Conservation (phyloP, 2,329 filamentous ascomycete genomes). For the Rutstroemia sp. region DNA sequence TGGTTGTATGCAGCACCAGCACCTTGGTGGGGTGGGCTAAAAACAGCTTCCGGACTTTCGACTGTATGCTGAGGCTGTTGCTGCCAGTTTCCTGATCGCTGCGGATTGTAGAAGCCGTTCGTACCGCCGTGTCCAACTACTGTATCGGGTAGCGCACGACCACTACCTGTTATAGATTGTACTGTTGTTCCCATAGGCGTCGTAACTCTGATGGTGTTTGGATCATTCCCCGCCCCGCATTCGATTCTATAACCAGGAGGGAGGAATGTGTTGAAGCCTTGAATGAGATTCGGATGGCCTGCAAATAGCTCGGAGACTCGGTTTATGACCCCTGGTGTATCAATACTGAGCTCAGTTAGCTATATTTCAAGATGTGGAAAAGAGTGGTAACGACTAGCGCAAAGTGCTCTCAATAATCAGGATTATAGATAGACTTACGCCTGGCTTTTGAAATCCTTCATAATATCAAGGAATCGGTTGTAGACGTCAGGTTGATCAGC, state of each 20-base stretch:
- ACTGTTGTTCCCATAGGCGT: conserved; percentile 97
- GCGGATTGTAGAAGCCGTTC: conserved; percentile 35
- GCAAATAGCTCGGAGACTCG: conserved; percentile 93
- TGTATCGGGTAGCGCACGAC: conserved; percentile 34
- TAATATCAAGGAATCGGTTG: conserved; percentile 93
- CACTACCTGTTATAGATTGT: conserved; percentile 62
- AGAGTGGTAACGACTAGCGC: conserved; percentile 23
- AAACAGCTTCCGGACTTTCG: conserved; percentile 56
- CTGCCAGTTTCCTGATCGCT: conserved; percentile 44
- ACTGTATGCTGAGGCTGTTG: conserved; percentile 48
- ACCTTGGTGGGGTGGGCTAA: conserved; percentile 49
- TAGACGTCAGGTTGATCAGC: conserved; percentile 96
- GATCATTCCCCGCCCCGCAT: conserved; percentile 87
- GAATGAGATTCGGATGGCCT: conserved; percentile 89
- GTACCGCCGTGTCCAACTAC: conserved; percentile 18
- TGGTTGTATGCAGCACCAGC: conserved; percentile 36
- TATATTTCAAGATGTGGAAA: background rate
- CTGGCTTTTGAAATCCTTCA: conserved; percentile 99
- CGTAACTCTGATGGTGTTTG: conserved; percentile 92
- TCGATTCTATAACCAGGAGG: conserved; percentile 95
- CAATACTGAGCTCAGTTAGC: conserved; percentile 53
- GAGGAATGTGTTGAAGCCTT: conserved; percentile 97
- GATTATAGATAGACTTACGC: conserved; percentile 51
- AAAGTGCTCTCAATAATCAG: background rate
- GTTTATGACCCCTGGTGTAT: conserved; percentile 95